Conservation (phyloP, 139 green algal species). For the Chlamydomonas incerta region DNA sequence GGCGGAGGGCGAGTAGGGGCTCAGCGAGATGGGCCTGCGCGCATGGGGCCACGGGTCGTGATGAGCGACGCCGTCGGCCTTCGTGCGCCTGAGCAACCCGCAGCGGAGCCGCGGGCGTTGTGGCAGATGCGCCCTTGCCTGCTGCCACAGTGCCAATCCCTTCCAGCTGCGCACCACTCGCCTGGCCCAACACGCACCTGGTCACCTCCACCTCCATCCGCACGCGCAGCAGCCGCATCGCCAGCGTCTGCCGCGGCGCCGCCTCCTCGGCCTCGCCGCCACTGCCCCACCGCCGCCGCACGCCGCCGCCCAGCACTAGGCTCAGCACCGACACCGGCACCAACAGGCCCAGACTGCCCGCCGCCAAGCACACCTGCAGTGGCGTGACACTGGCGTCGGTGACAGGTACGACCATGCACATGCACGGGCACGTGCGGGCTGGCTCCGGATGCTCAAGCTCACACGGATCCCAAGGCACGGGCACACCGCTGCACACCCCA, state of each 20-base stretch:
- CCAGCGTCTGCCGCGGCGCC: constrained; percentile 10
- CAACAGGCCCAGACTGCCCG: neutral
- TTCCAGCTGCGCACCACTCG: neutral
- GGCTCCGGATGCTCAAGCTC: too few species aligned
- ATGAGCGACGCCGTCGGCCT: too few species aligned
- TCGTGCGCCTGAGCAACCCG: neutral
- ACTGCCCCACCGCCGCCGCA: too few species aligned
- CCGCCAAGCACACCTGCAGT: neutral
- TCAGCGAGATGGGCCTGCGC: constrained; percentile 4
- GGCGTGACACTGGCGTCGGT: too few species aligned
- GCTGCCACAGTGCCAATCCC: too few species aligned
- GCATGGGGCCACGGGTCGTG: too few species aligned
- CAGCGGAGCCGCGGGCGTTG: too few species aligned
- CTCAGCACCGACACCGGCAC: neutral
- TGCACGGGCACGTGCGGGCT: too few species aligned
- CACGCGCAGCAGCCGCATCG: constrained; percentile 28
- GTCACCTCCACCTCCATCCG: constrained; percentile 5
- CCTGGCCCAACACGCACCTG: neutral
- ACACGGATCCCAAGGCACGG: too few species aligned
- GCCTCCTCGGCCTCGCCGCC: neutral
- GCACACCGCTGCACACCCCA: too few species aligned
- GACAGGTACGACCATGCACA: too few species aligned
- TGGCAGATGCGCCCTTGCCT: too few species aligned
- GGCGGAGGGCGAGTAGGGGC: constrained; percentile 1
- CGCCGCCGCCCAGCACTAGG: neutral